Percentiles rank a stretch among this genome's conserved stretches.
Evolutionary conservation across 2,329 filamentous ascomycete species (phyloP).

Genomic region (Aspergillus alliaceus): DNA sequence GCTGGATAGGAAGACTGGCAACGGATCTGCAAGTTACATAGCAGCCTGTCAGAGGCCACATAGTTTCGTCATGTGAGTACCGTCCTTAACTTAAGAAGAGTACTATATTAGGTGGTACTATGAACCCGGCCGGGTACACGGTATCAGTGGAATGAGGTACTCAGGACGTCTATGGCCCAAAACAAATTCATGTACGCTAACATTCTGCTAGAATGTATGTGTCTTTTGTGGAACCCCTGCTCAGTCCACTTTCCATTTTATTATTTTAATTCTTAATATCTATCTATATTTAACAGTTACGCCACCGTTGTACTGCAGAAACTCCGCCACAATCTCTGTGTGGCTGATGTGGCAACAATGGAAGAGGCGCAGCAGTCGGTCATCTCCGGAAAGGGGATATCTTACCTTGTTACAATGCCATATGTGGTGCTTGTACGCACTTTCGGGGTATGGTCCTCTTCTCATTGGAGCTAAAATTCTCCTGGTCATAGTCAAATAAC

Average conservation of each 20-base stretch:
- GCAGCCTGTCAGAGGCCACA: too few species aligned
- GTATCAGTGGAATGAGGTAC: too few species aligned
- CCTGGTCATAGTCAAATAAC: not conserved
- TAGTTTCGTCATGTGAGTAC: too few species aligned
- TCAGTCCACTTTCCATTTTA: not conserved
- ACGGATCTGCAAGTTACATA: too few species aligned
- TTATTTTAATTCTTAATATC: not conserved
- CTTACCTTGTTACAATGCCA: not conserved
- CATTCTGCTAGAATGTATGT: too few species aligned
- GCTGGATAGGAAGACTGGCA: too few species aligned
- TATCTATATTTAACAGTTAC: not conserved
- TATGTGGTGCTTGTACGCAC: constrained; percentile 2
- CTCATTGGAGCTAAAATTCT: not conserved
- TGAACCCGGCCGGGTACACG: too few species aligned
- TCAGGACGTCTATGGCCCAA: too few species aligned
- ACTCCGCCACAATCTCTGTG: constrained; percentile 8
- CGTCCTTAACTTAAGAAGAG: too few species aligned
- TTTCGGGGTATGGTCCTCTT: not conserved
- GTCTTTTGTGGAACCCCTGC: too few species aligned
- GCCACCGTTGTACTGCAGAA: constrained; percentile 9
- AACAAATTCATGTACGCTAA: too few species aligned
- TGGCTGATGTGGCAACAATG: constrained; percentile 8
- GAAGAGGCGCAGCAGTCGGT: constrained; percentile 12
- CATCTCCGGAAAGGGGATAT: constrained; percentile 6
- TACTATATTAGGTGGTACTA: too few species aligned